Base-by-base conservation (phyloP, 1,284 basidiomycete species). In the Irpex rosettiformis region DNA sequence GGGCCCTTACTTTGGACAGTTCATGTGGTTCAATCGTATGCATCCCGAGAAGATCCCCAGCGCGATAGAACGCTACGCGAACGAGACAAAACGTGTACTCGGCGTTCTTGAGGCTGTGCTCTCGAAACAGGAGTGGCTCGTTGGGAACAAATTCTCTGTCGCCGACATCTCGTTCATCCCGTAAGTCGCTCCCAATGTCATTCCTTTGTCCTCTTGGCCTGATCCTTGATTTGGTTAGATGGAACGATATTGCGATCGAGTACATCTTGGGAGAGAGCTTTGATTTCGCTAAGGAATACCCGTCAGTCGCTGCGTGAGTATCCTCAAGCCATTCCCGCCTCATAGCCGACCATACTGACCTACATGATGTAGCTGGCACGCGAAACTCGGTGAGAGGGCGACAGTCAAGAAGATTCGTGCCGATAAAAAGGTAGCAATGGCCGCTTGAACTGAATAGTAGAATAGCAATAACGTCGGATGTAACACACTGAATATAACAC, bases 31-130 rank as follows among this genome's bases (percentile, higher is more conserved):
- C 64, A 57, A 28, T 22, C 42, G 48, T 16, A 63, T 42, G 56
- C 67, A 67, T 52, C 52, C 62, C 3, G 68, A 70, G 65, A 62
- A 66, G 52, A 28, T 67, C 37, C 67, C 67, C 8, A 66, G 64
- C 53, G 70, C 68, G 33, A 59, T 69, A 30, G 67, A 73, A 58
- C 64, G 72, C 2, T 74, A 72, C 63, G 51, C 59, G 25, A 66
- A 69, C 55, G 72, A 74, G 62, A 66, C 65, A 30, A 43, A 62
- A 54, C 71, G 73, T 37, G 67, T 75, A 4, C 57, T 69, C 22
- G 62, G 69, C 51, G 73, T 75, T 4, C 67, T 74, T 29, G 71
- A 75, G 33, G 43, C 58, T 29, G 66, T 67, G 1, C 58, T 69
- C n/a, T 56, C 62, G 29, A 62, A 65, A 61, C 57, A 63, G 59